These are phyloP conservation scores for Globisporangium camurandrum DNA, from an alignment of 352 stramenopile species.

Conservation along the genomic window DNA sequence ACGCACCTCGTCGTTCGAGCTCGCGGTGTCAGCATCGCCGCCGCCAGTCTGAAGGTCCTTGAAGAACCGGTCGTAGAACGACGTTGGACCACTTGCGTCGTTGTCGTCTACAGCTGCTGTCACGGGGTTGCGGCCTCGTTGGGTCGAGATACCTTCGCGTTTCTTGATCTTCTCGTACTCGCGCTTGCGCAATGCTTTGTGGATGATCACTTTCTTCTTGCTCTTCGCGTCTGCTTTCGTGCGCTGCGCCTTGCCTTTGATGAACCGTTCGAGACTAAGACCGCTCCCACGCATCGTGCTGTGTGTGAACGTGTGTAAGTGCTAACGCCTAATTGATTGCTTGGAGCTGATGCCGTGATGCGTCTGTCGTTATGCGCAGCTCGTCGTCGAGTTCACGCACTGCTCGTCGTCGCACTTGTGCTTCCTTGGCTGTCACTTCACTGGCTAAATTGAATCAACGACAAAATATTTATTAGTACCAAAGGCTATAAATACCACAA, in stretches of 20 bases:
- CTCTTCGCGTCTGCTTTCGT: constrained; percentile 76
- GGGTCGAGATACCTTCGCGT: constrained; percentile 21
- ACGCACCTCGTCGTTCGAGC: constrained; percentile 15
- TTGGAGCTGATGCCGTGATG: too few relatives aligned
- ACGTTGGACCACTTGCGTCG: constrained; percentile 18
- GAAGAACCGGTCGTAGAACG: constrained; percentile 83
- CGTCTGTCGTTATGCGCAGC: too few relatives aligned
- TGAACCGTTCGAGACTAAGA: constrained; percentile 81
- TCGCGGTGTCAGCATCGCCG: constrained; percentile 10
- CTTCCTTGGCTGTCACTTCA: too few relatives aligned
- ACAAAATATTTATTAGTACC: too few relatives aligned
- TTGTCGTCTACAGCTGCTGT: background rate
- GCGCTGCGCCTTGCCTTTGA: constrained; percentile 75
- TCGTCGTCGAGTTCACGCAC: too few relatives aligned
- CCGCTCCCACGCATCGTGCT: constrained; percentile 58
- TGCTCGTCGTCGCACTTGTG: too few relatives aligned
- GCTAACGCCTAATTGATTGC: too few relatives aligned
- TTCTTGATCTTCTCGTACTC: constrained; percentile 84
- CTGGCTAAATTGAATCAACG: too few relatives aligned
- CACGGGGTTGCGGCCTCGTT: constrained; percentile 11
- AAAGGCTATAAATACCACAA: too few relatives aligned
- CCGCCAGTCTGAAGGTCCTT: constrained; percentile 41
- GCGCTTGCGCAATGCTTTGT: constrained; percentile 69
- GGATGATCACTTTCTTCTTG: constrained; percentile 78
- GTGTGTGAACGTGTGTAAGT: background rate